Percentiles rank a stretch among this genome's conserved stretches.
These are phyloP conservation scores for Blechomonas ayalai DNA, from an alignment of 208 protist genomes.

Conservation along the genomic window DNA sequence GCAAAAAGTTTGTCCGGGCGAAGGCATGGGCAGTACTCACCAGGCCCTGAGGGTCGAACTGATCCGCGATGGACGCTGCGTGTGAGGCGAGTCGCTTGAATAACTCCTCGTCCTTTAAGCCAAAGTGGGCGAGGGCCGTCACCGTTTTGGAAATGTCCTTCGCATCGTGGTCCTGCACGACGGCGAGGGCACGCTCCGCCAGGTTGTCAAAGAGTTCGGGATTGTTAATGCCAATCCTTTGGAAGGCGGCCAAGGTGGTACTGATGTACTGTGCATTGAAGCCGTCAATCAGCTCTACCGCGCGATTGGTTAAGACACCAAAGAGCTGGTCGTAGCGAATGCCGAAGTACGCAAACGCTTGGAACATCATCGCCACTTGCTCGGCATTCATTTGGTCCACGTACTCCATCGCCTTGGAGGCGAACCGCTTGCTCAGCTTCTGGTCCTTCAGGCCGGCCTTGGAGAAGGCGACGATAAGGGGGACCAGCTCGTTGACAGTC, in stretches of 20 bases:
- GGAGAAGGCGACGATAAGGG: constrained; percentile 79
- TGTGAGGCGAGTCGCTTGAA: constrained; percentile 87
- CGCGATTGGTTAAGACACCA: constrained; percentile 88
- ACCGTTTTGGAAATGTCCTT: constrained; percentile 76
- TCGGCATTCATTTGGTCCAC: constrained; percentile 89
- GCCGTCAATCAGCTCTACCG: constrained; percentile 89
- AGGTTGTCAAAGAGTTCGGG: constrained; percentile 90
- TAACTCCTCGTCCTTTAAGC: constrained; percentile 87
- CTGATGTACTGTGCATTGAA: constrained; percentile 90
- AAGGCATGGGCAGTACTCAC: constrained; percentile 88
- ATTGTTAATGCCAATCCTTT: constrained; percentile 90
- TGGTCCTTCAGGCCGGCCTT: constrained; percentile 79
- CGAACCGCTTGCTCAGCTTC: constrained; percentile 87
- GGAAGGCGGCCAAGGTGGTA: constrained; percentile 82
- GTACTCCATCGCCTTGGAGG: constrained; percentile 88
- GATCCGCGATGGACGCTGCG: constrained; percentile 77
- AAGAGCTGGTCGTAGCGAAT: constrained; percentile 91
- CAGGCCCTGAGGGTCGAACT: constrained; percentile 71
- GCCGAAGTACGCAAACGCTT: constrained; percentile 85
- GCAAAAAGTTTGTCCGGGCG: constrained; percentile 81
- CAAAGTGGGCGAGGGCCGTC: constrained; percentile 87
- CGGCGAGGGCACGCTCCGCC: constrained; percentile 81
- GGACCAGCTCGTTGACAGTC: constrained; percentile 84
- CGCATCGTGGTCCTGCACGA: constrained; percentile 88
- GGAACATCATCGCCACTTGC: constrained; percentile 82